These are phyloP conservation scores for Exophiala viscosa DNA, from an alignment of 2,329 filamentous ascomycete species.

Conservation along the genomic window DNA sequence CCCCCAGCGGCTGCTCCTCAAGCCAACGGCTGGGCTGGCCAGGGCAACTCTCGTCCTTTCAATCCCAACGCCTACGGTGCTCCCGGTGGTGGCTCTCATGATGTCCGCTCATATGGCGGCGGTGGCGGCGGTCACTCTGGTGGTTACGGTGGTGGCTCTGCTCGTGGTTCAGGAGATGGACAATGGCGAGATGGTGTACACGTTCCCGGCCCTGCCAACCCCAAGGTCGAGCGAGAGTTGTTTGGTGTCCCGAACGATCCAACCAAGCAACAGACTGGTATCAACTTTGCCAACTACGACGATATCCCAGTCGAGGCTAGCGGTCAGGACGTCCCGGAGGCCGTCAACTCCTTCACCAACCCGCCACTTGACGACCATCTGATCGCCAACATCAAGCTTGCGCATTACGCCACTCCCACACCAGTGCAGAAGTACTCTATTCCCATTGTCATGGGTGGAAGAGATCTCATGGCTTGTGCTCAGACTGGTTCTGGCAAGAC, in stretches of 20 bases:
- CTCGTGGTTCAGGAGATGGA: constrained; percentile 86
- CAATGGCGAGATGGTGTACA: constrained; percentile 98
- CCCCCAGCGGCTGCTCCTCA: constrained; percentile 15
- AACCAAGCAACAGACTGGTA: constrained; percentile 92
- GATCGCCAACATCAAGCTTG: constrained; percentile 85
- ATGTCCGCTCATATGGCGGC: constrained; percentile 32
- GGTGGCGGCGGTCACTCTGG: constrained; percentile 40
- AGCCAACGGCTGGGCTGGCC: constrained; percentile 29
- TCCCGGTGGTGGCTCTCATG: constrained; percentile 50
- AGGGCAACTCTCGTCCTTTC: constrained; percentile 46
- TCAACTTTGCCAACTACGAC: constrained; percentile 99
- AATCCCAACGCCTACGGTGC: constrained; percentile 61
- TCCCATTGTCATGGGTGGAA: constrained; percentile 95
- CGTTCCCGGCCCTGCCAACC: constrained; percentile 81
- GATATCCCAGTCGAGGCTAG: constrained; percentile 98
- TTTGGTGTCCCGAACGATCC: constrained; percentile 90
- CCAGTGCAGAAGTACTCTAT: constrained; percentile 99
- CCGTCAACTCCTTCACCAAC: constrained; percentile 85
- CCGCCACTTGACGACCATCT: constrained; percentile 94
- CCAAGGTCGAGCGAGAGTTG: constrained; percentile 88
- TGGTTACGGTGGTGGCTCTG: constrained; percentile 52
- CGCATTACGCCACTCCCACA: constrained; percentile 91
- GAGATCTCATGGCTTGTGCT: constrained; percentile 98
- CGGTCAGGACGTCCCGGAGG: constrained; percentile 86
- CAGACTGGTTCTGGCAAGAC: constrained; percentile 99